Evolutionary conservation across 1,284 basidiomycete species (phyloP).

Genomic region (Rhodotorula glutinis): DNA sequence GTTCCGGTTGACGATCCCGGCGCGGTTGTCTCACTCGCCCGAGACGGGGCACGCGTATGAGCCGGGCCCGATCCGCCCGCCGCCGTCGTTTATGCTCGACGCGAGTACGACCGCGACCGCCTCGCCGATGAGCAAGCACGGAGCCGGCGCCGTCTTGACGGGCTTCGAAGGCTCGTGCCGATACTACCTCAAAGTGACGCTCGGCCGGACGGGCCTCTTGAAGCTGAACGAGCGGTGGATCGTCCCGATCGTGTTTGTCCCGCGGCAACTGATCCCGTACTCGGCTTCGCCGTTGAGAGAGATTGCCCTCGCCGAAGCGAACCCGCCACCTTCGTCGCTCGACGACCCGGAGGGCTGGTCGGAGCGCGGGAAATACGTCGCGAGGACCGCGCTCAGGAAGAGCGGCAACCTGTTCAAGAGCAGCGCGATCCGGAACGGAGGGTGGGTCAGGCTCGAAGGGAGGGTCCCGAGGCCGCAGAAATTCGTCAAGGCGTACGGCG

Average conservation of each 20-base stretch:
- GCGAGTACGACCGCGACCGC: neutral
- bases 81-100: slow-evolving; percentile 32
- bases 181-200: slow-evolving; percentile 39
- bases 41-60: neutral
- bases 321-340: neutral
- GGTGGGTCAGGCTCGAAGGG: slow-evolving; percentile 22
- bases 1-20: slow-evolving; percentile 29
- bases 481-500: slow-evolving; percentile 10
- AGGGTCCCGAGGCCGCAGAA: slow-evolving; percentile 15
- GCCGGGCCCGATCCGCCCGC: slow-evolving; percentile 9
- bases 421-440: neutral
- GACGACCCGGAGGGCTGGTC: slow-evolving; percentile 32
- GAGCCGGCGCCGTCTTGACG: slow-evolving; percentile 8
- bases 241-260: slow-evolving; percentile 36
- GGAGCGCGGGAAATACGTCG: slow-evolving; percentile 18
- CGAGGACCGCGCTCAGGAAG: slow-evolving; percentile 5
- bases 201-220: slow-evolving; percentile 30
- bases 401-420: neutral
- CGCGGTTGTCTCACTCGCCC: slow-evolving; percentile 13
- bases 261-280: slow-evolving; percentile 18
- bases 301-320: slow-evolving; percentile 2
- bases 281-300: slow-evolving; percentile 11
- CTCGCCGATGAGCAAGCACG: neutral
- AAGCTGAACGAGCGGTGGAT: slow-evolving; percentile 38
- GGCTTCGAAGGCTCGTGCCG: slow-evolving; percentile 27